Percentiles rank a stretch among this genome's conserved stretches.
phyloP scores from a whole-genome alignment of 164 flowering plant species.

The Amborella trichopoda region DNA sequence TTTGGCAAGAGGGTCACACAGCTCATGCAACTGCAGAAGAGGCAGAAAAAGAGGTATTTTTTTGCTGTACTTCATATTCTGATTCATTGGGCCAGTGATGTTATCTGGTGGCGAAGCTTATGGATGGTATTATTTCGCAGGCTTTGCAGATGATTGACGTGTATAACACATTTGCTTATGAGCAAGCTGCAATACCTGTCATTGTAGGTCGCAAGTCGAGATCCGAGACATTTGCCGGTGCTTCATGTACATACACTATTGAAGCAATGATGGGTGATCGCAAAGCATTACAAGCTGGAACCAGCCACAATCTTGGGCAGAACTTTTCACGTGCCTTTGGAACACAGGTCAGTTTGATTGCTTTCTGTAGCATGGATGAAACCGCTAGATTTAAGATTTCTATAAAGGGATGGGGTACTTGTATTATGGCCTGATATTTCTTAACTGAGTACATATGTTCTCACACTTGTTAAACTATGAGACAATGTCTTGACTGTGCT shows the following conservation, averaged over 20 bases:
- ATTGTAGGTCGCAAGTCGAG: slow-evolving; percentile 87
- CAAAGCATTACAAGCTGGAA: slow-evolving; percentile 96
- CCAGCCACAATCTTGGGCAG: slow-evolving; percentile 97
- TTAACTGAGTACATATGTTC: too few species aligned
- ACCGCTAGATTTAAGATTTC: too few species aligned
- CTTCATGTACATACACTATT: slow-evolving; percentile 77
- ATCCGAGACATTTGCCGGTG: slow-evolving; percentile 98
- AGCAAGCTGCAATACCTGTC: slow-evolving; percentile 96
- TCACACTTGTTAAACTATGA: too few species aligned
- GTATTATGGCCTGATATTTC: too few species aligned
- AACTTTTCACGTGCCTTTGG: slow-evolving; percentile 93
- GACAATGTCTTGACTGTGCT: too few species aligned
- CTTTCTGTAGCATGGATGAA: too few species aligned
- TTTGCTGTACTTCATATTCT: not conserved
- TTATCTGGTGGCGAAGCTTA: slow-evolving; percentile 3
- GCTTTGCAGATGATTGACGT: slow-evolving; percentile 89
- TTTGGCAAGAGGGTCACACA: slow-evolving; percentile 99
- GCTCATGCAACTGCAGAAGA: slow-evolving; percentile 92
- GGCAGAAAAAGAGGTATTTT: slow-evolving; percentile 86
- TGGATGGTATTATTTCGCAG: slow-evolving; percentile 38
- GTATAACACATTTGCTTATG: slow-evolving; percentile 82
- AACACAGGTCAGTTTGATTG: slow-evolving; percentile 79
- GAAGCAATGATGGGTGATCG: slow-evolving; percentile 99
- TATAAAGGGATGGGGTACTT: too few species aligned
- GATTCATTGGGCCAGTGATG: not conserved